Evolutionary conservation across 805 yeast genomes (phyloP).

Genomic region (Saccharomyces mikatae): DNA sequence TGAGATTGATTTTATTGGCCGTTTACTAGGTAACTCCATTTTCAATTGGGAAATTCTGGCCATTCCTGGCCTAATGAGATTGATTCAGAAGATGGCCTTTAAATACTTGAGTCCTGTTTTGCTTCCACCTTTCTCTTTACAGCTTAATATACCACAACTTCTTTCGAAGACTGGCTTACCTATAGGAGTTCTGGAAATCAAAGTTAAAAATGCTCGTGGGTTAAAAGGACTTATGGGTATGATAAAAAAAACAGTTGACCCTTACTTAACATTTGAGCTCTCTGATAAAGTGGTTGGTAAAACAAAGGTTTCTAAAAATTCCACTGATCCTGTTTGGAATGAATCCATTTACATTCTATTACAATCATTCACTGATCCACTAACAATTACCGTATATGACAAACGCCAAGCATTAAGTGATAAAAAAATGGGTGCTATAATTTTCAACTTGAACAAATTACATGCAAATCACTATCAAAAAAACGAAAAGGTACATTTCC

Average conservation of each 20-base stretch:
- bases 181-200: slow-evolving; percentile 72
- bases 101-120: slow-evolving; percentile 82
- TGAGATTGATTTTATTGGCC: slow-evolving; percentile 71
- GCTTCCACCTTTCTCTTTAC: slow-evolving; percentile 83
- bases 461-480: slow-evolving; percentile 43
- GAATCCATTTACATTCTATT: slow-evolving; percentile 65
- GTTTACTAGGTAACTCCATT: slow-evolving; percentile 61
- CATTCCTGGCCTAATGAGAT: slow-evolving; percentile 76
- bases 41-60: slow-evolving; percentile 81
- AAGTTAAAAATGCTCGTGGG: slow-evolving; percentile 53
- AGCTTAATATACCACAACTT: slow-evolving; percentile 81
- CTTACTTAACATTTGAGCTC: slow-evolving; percentile 68
- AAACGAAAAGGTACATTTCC: slow-evolving; percentile 44
- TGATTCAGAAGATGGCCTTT: slow-evolving; percentile 73
- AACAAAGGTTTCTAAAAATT: slow-evolving; percentile 55
- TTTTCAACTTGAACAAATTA: slow-evolving; percentile 60
- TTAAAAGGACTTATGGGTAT: slow-evolving; percentile 57
- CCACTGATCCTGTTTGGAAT: slow-evolving; percentile 73
- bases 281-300: slow-evolving; percentile 50
- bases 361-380: slow-evolving; percentile 69
- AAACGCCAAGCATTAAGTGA: slow-evolving; percentile 67
- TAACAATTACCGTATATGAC: slow-evolving; percentile 61
- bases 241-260: slow-evolving; percentile 74
- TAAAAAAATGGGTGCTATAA: slow-evolving; percentile 64
- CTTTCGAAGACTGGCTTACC: slow-evolving; percentile 81